Percentiles rank a stretch among this genome's conserved stretches.
phyloP scores from a whole-genome alignment of 176 grass and related monocot genomes.

The Carex myosuroides region DNA sequence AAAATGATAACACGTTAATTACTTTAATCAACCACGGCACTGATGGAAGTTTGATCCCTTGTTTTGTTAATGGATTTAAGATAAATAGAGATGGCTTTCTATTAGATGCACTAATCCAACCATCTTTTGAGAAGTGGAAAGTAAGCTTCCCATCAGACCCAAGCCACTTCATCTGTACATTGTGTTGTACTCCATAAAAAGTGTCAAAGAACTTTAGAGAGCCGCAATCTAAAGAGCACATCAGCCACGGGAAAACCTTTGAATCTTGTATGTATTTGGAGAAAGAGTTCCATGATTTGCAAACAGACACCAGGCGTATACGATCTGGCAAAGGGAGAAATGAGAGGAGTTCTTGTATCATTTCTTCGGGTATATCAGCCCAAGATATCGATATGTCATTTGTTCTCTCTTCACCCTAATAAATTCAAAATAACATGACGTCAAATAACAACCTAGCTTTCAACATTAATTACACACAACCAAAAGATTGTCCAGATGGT shows the following conservation, averaged over 20 bases:
- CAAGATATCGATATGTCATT: not conserved
- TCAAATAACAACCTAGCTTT: not conserved
- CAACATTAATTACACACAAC: not conserved
- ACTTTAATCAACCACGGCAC: too few relatives aligned
- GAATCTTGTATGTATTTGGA: not conserved
- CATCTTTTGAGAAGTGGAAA: slow-evolving; percentile 23
- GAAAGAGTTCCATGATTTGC: slow-evolving; percentile 16
- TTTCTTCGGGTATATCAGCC: not conserved
- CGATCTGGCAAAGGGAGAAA: slow-evolving; percentile 10
- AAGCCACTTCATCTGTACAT: not conserved
- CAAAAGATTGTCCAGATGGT: not conserved
- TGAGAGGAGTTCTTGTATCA: slow-evolving; percentile 4
- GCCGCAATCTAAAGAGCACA: slow-evolving; percentile 10
- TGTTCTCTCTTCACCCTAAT: not conserved
- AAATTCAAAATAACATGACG: not conserved
- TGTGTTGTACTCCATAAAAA: not conserved
- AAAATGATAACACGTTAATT: not conserved
- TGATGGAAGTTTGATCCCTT: not conserved
- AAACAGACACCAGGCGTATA: slow-evolving; percentile 8
- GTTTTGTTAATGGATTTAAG: slow-evolving; percentile 25
- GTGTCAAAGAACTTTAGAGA: slow-evolving; percentile 12
- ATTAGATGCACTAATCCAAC: slow-evolving; percentile 20
- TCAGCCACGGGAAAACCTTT: slow-evolving; percentile 28
- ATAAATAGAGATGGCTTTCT: not conserved
- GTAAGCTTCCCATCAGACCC: not conserved